phyloP scores from a whole-genome alignment of 768 basidiomycete genomes.

The Phylloporus arenicola region DNA sequence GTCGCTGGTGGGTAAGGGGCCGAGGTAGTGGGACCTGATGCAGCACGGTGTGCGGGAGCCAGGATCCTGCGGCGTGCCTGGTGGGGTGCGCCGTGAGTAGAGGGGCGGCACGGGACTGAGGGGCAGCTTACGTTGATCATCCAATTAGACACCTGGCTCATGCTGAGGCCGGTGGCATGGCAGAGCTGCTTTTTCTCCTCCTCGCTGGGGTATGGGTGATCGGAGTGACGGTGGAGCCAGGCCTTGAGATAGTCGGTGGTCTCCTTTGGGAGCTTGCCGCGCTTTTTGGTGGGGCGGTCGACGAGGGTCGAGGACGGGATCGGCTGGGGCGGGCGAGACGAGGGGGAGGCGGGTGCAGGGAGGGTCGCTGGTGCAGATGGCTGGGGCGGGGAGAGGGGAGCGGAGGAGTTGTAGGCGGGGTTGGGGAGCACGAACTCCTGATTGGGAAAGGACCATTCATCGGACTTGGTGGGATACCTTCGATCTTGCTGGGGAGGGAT shows the following conservation, averaged over 20 bases:
- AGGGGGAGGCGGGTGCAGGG: conserved; percentile 40
- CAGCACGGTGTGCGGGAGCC: conserved; percentile 73
- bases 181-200: conserved; percentile 89
- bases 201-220: conserved; percentile 85
- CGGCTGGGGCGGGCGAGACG: conserved; percentile 48
- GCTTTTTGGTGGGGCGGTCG: conserved; percentile 74
- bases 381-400: conserved; percentile 43
- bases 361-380: conserved; percentile 23
- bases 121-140: conserved; percentile 74
- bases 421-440: conserved; percentile 49
- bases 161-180: conserved; percentile 78
- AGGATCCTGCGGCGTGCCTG: conserved; percentile 80
- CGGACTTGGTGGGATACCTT: conserved; percentile 54
- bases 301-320: conserved; percentile 55
- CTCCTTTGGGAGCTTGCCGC: conserved; percentile 86
- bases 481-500: conserved; percentile 68
- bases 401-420: conserved; percentile 20
- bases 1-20: conserved; percentile 58
- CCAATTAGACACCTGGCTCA: conserved; percentile 90
- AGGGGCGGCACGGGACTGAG: conserved; percentile 7
- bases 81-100: conserved; percentile 9
- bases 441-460: conserved; percentile 67
- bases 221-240: conserved; percentile 83
- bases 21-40: conserved; percentile 72
- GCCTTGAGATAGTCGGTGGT: conserved; percentile 86